These are phyloP conservation scores for Saturnispora quitensis DNA, from an alignment of 805 yeast genomes.

Conservation along the genomic window DNA sequence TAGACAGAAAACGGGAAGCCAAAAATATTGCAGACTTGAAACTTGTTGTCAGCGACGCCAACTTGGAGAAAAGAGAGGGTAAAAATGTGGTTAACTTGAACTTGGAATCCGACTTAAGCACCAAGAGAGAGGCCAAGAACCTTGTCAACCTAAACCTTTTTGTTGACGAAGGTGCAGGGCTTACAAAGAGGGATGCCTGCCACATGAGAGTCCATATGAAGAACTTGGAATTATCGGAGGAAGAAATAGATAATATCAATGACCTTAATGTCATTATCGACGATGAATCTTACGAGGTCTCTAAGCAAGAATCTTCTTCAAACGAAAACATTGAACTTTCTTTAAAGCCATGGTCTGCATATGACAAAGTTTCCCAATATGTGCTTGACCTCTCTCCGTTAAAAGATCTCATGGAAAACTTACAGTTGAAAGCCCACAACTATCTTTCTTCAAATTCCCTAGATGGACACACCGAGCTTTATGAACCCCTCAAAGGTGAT, in stretches of 20 bases:
- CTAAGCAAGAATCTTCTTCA: background rate
- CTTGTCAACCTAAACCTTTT: slow-evolving; percentile 11
- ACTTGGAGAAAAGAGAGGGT: slow-evolving; percentile 15
- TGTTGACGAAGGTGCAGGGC: slow-evolving; percentile 6
- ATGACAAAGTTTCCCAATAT: background rate
- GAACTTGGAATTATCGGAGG: background rate
- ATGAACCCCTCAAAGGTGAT: slow-evolving; percentile 21
- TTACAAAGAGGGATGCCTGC: slow-evolving; percentile 12
- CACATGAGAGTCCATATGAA: background rate
- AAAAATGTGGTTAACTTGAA: slow-evolving; percentile 15
- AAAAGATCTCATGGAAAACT: background rate
- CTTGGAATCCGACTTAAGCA: slow-evolving; percentile 12
- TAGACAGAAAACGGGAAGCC: slow-evolving; percentile 4
- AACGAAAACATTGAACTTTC: background rate
- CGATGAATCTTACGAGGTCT: background rate
- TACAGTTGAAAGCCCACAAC: background rate
- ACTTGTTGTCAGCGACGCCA: slow-evolving; percentile 13
- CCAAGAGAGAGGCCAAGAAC: slow-evolving; percentile 15
- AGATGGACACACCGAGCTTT: slow-evolving; percentile 1
- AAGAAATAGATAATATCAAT: background rate
- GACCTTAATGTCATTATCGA: slow-evolving; percentile 1
- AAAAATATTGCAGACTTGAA: slow-evolving; percentile 14
- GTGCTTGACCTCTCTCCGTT: slow-evolving; percentile 3
- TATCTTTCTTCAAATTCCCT: background rate
- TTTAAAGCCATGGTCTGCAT: slow-evolving; percentile 3